phyloP scores from a whole-genome alignment of 1,284 basidiomycete species.

The Fomitopsis palustris region DNA sequence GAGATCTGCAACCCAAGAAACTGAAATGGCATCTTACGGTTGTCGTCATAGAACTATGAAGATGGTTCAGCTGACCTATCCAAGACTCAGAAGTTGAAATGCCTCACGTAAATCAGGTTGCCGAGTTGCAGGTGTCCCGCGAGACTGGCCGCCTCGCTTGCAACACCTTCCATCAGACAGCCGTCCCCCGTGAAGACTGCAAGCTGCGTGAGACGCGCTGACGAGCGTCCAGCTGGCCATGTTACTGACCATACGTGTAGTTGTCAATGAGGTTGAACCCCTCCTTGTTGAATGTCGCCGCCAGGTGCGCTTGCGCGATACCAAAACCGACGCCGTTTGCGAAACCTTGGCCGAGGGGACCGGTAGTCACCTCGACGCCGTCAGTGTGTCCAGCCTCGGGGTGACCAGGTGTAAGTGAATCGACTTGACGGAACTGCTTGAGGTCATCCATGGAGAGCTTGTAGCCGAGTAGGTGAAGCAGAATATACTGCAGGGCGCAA shows the following conservation, averaged over 20 bases:
- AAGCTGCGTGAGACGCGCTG: background rate
- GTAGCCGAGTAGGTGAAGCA: slow-evolving; percentile 84
- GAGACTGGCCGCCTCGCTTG: slow-evolving; percentile 86
- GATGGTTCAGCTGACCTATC: slow-evolving; percentile 5
- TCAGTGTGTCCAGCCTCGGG: slow-evolving; percentile 88
- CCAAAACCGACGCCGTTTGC: slow-evolving; percentile 92
- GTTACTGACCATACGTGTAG: slow-evolving; percentile 76
- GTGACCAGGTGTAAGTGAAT: slow-evolving; percentile 89
- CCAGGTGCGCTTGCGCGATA: slow-evolving; percentile 89
- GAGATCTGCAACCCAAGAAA: no score
- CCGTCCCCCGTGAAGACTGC: slow-evolving; percentile 90
- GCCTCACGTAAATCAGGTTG: slow-evolving; percentile 83
- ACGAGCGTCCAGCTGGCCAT: slow-evolving; percentile 2
- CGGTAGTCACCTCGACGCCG: slow-evolving; percentile 95
- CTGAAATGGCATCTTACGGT: slow-evolving; percentile 48
- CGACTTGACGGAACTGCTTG: slow-evolving; percentile 82
- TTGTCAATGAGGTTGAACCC: slow-evolving; percentile 85
- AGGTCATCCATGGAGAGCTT: slow-evolving; percentile 83
- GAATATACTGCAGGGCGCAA: slow-evolving; percentile 82
- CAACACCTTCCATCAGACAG: slow-evolving; percentile 95
- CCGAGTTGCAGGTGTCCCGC: slow-evolving; percentile 92
- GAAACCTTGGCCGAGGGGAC: slow-evolving; percentile 93
- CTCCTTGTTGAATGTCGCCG: slow-evolving; percentile 86
- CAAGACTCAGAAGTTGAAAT: slow-evolving; percentile 7
- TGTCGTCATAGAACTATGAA: slow-evolving; percentile 82